Evolutionary conservation across 2,329 filamentous ascomycete species (phyloP), one percentile per base, ranked within the genome.

Genomic region (Calonectria fujianensis): DNA sequence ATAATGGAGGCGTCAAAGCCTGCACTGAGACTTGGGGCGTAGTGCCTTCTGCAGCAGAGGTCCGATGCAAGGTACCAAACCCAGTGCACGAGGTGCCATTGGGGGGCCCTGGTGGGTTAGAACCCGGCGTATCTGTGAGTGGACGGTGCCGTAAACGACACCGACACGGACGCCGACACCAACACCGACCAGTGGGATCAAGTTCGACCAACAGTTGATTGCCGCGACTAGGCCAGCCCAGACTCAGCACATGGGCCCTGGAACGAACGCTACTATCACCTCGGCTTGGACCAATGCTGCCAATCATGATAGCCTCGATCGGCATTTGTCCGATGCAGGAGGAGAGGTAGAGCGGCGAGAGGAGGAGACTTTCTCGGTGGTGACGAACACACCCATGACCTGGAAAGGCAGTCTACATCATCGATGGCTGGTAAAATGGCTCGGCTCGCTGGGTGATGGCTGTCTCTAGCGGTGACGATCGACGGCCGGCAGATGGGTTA

Each of bases 11-110:
- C 73, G 77, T 75, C 74, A 76, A 70, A 75, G 75, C 75, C 76
- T 65, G 59, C 69, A 54, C 74, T 45, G 35, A 65, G 61, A 20
- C 57, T 37, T n/a, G 51, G 48, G 37, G 74, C 59, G 45, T 78
- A 63, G 39, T 48, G 51, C 70, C 74, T 70, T 75, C 75, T 80
- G 79, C 73, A 80, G 69, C 75, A 77, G 68, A 65, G 73, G 72
- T 65, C 77, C 74, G 70, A 81, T 81, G 79, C 78, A 81, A 81
- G 80, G 79, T 81, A 81, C 80, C 59, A 64, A 74, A 70, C 76
- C 72, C 65, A 71, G 54, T 67, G 65, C 65, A 65, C 69, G 65
- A 79, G 61, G 70, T 77, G 75, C 37, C 50, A 70, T 66, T 61
- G 32, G 27, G 50, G 51, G 51, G 50, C 45, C 31, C 31, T 27